Conservation (phyloP, 345 rosid genomes). For the Kernera saxatilis region DNA sequence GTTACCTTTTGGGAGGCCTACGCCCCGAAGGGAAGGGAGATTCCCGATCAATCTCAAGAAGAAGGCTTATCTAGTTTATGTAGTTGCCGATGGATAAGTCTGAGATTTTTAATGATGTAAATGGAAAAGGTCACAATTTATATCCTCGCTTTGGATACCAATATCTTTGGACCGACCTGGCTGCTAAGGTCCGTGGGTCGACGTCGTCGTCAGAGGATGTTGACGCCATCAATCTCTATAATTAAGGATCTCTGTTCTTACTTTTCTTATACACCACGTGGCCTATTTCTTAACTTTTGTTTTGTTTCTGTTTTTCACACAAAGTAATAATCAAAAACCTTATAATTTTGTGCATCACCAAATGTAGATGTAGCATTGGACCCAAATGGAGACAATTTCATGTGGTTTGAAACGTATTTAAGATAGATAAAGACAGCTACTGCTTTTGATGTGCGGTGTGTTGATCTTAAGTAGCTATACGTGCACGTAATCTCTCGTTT, state of each 20-base stretch:
- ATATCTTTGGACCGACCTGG: not conserved
- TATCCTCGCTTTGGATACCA: not conserved
- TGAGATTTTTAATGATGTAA: not conserved
- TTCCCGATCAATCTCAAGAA: too few relatives aligned
- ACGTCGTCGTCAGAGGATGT: not conserved
- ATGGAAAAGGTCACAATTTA: not conserved
- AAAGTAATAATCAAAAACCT: not conserved
- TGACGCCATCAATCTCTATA: slow-evolving; percentile 5
- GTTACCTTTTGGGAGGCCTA: too few relatives aligned
- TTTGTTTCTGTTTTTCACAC: not conserved
- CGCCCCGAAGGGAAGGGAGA: too few relatives aligned
- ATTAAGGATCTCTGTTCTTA: not conserved
- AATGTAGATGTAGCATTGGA: not conserved
- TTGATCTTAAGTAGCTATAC: not conserved
- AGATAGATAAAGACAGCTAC: not conserved
- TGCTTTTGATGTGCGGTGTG: not conserved
- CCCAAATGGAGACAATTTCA: not conserved
- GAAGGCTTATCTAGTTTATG: too few relatives aligned
- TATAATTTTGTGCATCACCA: not conserved
- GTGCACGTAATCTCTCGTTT: not conserved
- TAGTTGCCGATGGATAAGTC: too few relatives aligned
- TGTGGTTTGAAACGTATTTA: not conserved
- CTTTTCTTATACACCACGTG: not conserved
- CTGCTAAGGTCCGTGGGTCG: not conserved
- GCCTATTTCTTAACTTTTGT: not conserved